Base-by-base conservation (phyloP, 192 early-diverging fungal genomes). In the Coemansia sp. region DNA sequence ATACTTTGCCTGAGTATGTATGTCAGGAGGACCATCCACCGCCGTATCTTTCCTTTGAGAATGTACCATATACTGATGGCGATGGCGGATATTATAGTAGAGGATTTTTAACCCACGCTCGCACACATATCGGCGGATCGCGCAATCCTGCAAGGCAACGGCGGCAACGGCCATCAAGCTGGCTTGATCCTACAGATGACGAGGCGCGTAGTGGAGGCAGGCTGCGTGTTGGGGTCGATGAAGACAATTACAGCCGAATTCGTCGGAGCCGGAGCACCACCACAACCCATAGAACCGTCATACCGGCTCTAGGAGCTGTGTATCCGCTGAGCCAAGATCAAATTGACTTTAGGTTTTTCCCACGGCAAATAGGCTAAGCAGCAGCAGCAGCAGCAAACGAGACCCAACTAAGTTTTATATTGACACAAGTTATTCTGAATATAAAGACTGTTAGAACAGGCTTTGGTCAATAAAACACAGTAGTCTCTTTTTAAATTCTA, bases 1-100 rank as follows among this genome's bases (percentile, higher is more conserved):
- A 83, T 47, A 77, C 75, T 12, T 62, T 83, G 72, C 80, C 80
- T 23, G 72, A 75, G 45, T 83, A 83, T 43, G 56, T 56, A 19
- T 59, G 69, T 0, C 61, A 47, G 6, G 42, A 65, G 2, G 80
- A 74, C 9, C 71, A 67, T 48, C 80, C 80, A 18, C 80, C 80
- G 38, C 59, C 80, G 6, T 83, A 83, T 7, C 60, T 60, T 23
- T 61, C 42, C 43, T 50, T 53, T 39, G 26, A 23, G 2, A 53
- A 60, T 21, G 56, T 63, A 1, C 63, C 65, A 10, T 72, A 50
- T 16, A 59, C 39, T 3, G 9, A 16, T 38, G n/a, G 39, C 7
- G 57, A 23, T 8, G 11, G 26, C 52, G 21, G 23, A 12, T 4
- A 15, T 26, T 41, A 16, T 23, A 41, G 16, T 13, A 40, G 11